Conservation (phyloP, 352 stramenopile genomes). For the Phytophthora colocasiae region DNA sequence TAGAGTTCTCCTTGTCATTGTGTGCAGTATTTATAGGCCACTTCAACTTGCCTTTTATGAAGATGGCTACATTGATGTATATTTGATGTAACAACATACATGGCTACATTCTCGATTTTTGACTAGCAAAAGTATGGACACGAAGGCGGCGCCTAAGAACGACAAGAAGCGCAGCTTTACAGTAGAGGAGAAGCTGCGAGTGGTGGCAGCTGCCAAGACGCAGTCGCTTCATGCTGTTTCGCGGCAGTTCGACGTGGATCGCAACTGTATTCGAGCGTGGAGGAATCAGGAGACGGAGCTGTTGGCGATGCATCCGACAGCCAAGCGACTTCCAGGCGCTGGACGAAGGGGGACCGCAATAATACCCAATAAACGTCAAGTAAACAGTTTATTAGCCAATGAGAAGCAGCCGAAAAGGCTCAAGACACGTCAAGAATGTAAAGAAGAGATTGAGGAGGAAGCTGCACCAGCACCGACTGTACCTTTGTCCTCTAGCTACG, state of each 20-base stretch:
- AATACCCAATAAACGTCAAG: not conserved
- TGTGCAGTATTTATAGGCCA: conserved; percentile 20
- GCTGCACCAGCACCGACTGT: not conserved
- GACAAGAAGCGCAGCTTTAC: conserved; percentile 85
- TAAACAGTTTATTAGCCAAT: no score
- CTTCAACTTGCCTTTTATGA: conserved; percentile 3
- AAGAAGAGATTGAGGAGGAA: not conserved
- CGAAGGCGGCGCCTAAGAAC: conserved; percentile 15
- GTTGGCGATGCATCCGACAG: conserved; percentile 54
- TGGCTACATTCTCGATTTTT: no score
- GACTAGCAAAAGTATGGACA: no score
- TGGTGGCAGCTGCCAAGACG: conserved; percentile 61
- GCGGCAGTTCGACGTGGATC: conserved; percentile 71
- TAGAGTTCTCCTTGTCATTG: no score
- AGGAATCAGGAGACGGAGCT: conserved; percentile 69
- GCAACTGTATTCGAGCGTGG: conserved; percentile 79
- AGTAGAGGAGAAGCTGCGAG: conserved; percentile 73
- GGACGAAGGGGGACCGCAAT: conserved; percentile 30
- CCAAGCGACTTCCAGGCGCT: conserved; percentile 65
- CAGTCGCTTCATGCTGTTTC: conserved; percentile 65
- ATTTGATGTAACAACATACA: not conserved
- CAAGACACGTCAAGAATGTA: not conserved
- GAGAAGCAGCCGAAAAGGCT: not conserved
- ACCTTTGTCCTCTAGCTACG: conserved; percentile 34
- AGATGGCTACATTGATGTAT: not conserved